These are phyloP conservation scores for Russula foetens DNA, from an alignment of 768 basidiomycete species.

Conservation along the genomic window DNA sequence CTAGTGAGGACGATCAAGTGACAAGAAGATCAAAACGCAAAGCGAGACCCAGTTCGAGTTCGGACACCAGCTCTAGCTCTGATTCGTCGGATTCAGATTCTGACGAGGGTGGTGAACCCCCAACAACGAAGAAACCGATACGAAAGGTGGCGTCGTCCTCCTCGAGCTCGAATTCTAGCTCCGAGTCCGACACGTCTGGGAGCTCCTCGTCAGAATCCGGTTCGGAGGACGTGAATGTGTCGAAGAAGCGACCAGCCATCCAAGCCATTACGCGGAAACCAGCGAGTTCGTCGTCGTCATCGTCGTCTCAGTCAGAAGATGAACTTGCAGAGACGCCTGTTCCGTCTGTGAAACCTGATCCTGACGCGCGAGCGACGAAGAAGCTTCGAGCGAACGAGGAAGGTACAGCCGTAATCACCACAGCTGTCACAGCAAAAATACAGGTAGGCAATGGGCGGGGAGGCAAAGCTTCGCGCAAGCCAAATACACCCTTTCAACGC, in stretches of 20 bases:
- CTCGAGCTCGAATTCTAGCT: constrained; percentile 19
- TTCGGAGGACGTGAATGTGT: constrained; percentile 1
- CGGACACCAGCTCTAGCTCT: constrained; percentile 22
- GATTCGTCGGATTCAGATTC: constrained; percentile 5
- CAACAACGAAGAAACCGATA: neutral
- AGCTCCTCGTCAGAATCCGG: constrained; percentile 1
- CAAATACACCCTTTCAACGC: constrained; percentile 70
- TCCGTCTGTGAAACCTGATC: neutral
- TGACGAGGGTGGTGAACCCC: constrained; percentile 17
- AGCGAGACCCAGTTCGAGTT: constrained; percentile 19
- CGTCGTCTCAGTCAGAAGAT: constrained; percentile 13
- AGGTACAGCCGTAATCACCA: constrained; percentile 6
- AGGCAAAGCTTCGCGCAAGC: constrained; percentile 31
- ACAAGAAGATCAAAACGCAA: neutral
- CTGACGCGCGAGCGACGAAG: constrained; percentile 2
- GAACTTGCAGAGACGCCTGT: constrained; percentile 8
- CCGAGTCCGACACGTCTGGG: constrained; percentile 12
- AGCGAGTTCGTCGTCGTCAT: constrained; percentile 21
- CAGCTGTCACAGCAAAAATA: neutral
- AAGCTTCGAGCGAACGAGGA: constrained; percentile 16
- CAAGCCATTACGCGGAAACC: neutral
- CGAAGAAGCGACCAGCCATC: constrained; percentile 4
- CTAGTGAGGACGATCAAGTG: neutral
- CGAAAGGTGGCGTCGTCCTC: neutral
- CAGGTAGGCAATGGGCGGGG: constrained; percentile 18